Evolutionary conservation across 768 basidiomycete genomes (phyloP).

Genomic region (Ramaria sp.): DNA sequence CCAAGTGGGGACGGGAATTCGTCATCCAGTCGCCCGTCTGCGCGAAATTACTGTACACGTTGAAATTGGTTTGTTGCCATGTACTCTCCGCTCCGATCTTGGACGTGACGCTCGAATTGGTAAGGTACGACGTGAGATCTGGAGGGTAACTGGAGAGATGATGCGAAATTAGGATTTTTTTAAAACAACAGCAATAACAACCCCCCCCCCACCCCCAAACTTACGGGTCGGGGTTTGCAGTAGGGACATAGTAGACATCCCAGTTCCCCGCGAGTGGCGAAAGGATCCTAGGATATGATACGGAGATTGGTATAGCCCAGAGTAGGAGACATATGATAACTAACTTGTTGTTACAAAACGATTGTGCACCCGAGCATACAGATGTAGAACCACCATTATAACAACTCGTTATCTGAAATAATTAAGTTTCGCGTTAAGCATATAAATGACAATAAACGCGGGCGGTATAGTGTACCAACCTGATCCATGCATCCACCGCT

Average conservation of each 20-base stretch:
- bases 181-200: no score
- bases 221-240: slow-evolving; percentile 28
- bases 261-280: slow-evolving; percentile 42
- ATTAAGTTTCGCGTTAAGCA: background rate
- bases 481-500: slow-evolving; percentile 39
- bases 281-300: slow-evolving; percentile 26
- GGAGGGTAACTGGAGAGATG: slow-evolving; percentile 33
- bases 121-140: slow-evolving; percentile 22
- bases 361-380: slow-evolving; percentile 46
- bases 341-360: slow-evolving; percentile 40
- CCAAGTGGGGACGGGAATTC: slow-evolving; percentile 34
- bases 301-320: no score
- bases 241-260: slow-evolving; percentile 43
- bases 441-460: background rate
- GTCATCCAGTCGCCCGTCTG: slow-evolving; percentile 49
- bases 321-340: background rate
- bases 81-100: slow-evolving; percentile 33
- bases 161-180: no score
- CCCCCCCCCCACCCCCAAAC: no score
- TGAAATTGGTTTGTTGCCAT: slow-evolving; percentile 29
- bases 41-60: slow-evolving; percentile 38
- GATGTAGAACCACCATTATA: slow-evolving; percentile 35
- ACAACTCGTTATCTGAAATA: slow-evolving; percentile 41
- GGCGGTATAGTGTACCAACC: slow-evolving; percentile 18
- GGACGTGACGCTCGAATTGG: slow-evolving; percentile 11